Base-by-base conservation (phyloP, 2,329 filamentous ascomycete species). In the Sclerotinia spermophila region DNA sequence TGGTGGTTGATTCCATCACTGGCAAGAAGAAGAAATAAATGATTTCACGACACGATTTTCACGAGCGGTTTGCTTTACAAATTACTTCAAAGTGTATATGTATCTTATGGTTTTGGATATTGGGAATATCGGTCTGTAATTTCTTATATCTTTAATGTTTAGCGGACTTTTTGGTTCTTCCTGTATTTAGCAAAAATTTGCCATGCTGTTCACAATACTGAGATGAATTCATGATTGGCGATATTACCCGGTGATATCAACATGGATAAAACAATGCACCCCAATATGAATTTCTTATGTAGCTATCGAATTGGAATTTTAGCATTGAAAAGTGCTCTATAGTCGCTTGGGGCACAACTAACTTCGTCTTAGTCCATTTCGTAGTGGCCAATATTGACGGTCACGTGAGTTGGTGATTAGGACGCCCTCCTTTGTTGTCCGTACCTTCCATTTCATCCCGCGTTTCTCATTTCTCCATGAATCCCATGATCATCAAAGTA, bases 1-100 rank as follows among this genome's bases (percentile, higher is more conserved):
- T 80, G 67, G 70, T 83, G 58, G 82, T 81, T 4, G 79, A 81
- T 65, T 77, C 81, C 15, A 72, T 84, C 68, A 81, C 80, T n/a
- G 84, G 84, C 56, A 82, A 85, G 74, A 85, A 87, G 77, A 70
- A 70, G 68, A 70, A 58, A 66, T 70, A 56, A 66, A 48, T 40
- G 59, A 48, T 48, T 65, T 65, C 27, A 69, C 40, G 68, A 65
- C 27, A 69, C 40, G 68, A 65, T 17, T 45, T 27, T 64, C 21
- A 69, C 21, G 55, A 38, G 45, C 13, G 2, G 27, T 56, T 33
- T 67, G 8, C 35, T n/a, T 64, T 55, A 15, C 44, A 13, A 33
- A 38, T 17, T 44, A 55, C 61, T 64, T 44, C 56, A 69, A 62
- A 62, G 13, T 27, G 48, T 53, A 53, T 13, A 53, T 70, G 60